These are phyloP conservation scores for Skeletonema costatum DNA, from an alignment of 108 stramenopile genomes.

Conservation along the genomic window DNA sequence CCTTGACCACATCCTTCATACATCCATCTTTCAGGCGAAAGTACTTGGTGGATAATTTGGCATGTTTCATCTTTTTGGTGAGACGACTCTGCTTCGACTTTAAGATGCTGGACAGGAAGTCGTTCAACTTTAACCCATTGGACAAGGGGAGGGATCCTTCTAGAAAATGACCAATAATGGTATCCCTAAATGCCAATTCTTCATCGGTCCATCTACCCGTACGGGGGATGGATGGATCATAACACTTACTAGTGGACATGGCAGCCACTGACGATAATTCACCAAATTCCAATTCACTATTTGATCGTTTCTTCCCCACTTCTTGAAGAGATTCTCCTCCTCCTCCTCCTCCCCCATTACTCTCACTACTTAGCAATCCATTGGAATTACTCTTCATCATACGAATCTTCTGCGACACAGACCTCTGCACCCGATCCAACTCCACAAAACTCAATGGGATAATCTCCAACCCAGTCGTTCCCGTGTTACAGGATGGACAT, in stretches of 20 bases:
- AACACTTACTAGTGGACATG: conserved; percentile 5
- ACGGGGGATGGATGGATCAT: conserved; percentile 46
- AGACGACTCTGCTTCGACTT: conserved; percentile 90
- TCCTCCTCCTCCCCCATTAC: background rate
- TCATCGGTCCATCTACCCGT: conserved; percentile 90
- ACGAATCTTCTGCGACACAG: background rate
- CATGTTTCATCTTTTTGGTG: conserved; percentile 93
- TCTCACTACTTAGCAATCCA: background rate
- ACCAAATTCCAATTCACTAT: background rate
- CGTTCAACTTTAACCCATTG: conserved; percentile 85
- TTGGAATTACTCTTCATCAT: background rate
- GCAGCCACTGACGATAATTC: background rate
- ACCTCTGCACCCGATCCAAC: conserved; percentile 10
- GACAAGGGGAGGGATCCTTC: conserved; percentile 67
- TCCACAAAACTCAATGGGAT: conserved; percentile 10
- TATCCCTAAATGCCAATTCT: conserved; percentile 76
- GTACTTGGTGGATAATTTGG: conserved; percentile 72
- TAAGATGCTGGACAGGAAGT: conserved; percentile 81
- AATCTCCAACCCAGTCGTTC: background rate
- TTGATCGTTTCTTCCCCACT: background rate
- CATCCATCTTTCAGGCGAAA: conserved; percentile 56
- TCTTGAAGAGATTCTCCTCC: background rate
- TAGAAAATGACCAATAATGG: conserved; percentile 72
- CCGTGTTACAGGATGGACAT: background rate
- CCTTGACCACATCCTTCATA: conserved; percentile 50